phyloP scores from a whole-genome alignment of 441 rosid species.

The Cnidoscolus chayamansa region DNA sequence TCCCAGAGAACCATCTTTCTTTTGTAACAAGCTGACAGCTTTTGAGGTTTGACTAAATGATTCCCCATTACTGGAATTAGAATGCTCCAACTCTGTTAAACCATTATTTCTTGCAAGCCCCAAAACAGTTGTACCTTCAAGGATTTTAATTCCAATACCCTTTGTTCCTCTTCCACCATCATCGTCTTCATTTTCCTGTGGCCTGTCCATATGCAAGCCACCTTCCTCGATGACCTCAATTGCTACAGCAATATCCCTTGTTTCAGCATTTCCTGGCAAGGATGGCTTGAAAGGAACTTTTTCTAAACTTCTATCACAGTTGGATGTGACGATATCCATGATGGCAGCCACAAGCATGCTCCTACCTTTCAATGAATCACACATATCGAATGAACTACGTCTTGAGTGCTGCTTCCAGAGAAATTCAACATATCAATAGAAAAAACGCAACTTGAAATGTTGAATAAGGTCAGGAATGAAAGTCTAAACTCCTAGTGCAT shows the following conservation, averaged over 20 bases:
- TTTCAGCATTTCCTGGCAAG: constrained; percentile 71
- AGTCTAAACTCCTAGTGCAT: background rate
- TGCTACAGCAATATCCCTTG: constrained; percentile 83
- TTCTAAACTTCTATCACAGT: constrained; percentile 55
- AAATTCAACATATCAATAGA: constrained; percentile 70
- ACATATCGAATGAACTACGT: constrained; percentile 92
- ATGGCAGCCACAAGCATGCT: constrained; percentile 99
- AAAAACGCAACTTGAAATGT: constrained; percentile 42
- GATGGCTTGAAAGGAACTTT: constrained; percentile 52
- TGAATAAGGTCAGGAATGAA: constrained; percentile 24
- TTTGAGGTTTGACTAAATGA: constrained; percentile 36
- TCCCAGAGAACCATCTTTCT: constrained; percentile 44
- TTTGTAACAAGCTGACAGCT: constrained; percentile 48
- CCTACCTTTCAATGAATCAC: constrained; percentile 99
- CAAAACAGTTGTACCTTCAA: constrained; percentile 80
- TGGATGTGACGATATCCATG: constrained; percentile 93
- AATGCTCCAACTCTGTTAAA: constrained; percentile 44
- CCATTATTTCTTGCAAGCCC: constrained; percentile 70
- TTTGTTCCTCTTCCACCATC: constrained; percentile 72
- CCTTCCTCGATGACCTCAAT: constrained; percentile 95
- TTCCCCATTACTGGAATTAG: constrained; percentile 34
- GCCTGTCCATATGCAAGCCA: constrained; percentile 70
- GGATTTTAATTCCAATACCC: constrained; percentile 90
- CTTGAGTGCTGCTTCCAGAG: constrained; percentile 92
- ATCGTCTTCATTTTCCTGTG: constrained; percentile 50